Percentiles rank a stretch among this genome's conserved stretches.
phyloP scores from a whole-genome alignment of 2,329 filamentous ascomycete species.

The Colletotrichum camelliae region DNA sequence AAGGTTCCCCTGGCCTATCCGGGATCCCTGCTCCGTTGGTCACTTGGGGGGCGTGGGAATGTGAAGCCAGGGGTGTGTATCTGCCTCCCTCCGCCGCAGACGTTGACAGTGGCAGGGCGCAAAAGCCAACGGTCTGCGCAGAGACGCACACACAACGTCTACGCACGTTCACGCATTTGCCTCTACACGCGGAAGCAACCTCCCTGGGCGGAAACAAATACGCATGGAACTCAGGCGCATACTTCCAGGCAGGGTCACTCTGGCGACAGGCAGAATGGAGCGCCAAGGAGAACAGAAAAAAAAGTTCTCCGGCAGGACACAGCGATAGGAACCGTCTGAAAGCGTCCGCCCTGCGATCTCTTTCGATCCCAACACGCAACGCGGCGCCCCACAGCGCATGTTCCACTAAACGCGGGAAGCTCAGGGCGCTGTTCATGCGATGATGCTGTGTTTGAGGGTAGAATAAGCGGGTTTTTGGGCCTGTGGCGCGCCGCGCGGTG shows the following conservation, averaged over 20 bases:
- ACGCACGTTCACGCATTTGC: background rate
- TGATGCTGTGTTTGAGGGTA: background rate
- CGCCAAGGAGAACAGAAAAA: background rate
- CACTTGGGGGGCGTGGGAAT: background rate
- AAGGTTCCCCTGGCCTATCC: slow-evolving; percentile 8
- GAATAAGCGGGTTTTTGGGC: background rate
- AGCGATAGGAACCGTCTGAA: slow-evolving; percentile 2
- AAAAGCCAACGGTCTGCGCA: slow-evolving; percentile 16
- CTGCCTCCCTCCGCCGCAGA: background rate
- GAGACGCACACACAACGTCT: background rate
- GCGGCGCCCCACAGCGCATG: background rate
- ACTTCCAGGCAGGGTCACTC: background rate
- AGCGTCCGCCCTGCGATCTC: background rate
- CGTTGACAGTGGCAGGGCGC: background rate
- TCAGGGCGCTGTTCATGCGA: slow-evolving; percentile 15
- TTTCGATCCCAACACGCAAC: background rate
- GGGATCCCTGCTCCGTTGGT: slow-evolving; percentile 6
- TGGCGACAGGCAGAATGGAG: background rate
- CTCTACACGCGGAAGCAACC: background rate
- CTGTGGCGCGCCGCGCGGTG: background rate
- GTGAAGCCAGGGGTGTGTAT: background rate
- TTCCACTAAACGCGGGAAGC: slow-evolving; percentile 6
- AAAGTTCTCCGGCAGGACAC: background rate
- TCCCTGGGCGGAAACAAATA: background rate
- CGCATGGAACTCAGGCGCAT: background rate